Base-by-base conservation (phyloP, 192 early-diverging fungal species). In the Backusella tarrabulga region DNA sequence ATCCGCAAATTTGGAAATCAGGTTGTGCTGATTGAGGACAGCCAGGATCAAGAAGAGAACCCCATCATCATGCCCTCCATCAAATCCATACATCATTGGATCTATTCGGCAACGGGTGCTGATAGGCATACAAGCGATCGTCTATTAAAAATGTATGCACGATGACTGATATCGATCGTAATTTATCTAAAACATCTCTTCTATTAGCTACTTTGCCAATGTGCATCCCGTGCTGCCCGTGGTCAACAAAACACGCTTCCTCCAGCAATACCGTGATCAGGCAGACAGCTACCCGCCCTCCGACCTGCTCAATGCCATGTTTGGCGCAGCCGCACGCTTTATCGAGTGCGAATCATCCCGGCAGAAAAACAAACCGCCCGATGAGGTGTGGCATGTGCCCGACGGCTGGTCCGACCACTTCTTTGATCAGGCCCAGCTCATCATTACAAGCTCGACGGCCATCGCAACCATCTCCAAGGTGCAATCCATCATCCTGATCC, bases 201-300 rank as follows among this genome's bases (percentile, higher is more conserved):
- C 1, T 32, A 32, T 3, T 50, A 76, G 83, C 7, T 94, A 91
- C 75, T 94, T 93, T 79, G 86, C 75, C 7, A 87, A 88, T 75
- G 79, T 92, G 0, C 93, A 94, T 73, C 91, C 91, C 11, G 87
- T 87, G 29, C 84, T 94, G 70, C 93, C 93, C 2, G 85, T 94
- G 7, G 80, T 94, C 41, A 86, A 92, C 81, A 91, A 90, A 69
- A 78, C 83, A 0, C 83, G 87, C 15, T 92, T 94, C 72, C 77
- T 92, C 71, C 77, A 76, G 34, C 80, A 82, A 36, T 82, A 82
- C 35, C 76, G 80, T 56, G 77, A 78, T 26, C 80, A 78, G 54
- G 40, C 34, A 12, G 74, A 82, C 14, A 50, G 73, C 5, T 82
- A 76, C 72, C 80, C 80, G 34, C 60, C 73, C 35, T 35, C 80